Evolutionary conservation across 2,329 filamentous ascomycete species (phyloP).

Genomic region (Monosporascus sp.): DNA sequence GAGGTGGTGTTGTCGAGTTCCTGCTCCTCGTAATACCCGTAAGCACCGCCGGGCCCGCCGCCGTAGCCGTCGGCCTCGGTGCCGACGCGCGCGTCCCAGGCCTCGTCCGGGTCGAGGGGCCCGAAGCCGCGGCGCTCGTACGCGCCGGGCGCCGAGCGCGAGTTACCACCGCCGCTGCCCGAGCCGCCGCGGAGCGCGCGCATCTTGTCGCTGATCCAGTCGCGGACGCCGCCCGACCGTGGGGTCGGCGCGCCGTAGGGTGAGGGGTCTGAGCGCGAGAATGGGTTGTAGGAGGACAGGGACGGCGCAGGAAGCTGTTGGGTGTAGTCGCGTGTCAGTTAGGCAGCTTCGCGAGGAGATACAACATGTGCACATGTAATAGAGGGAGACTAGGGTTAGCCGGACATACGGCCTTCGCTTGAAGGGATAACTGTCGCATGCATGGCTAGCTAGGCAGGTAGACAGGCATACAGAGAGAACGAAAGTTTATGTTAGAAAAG

Average conservation of each 20-base stretch:
- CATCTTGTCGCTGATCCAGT: slow-evolving; percentile 68
- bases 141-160: slow-evolving; percentile 62
- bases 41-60: slow-evolving; percentile 39
- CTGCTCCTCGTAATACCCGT: slow-evolving; percentile 67
- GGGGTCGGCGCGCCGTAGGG: slow-evolving; percentile 48
- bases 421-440: neutral
- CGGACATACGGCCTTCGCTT: neutral
- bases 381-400: neutral
- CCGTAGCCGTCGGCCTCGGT: slow-evolving; percentile 61
- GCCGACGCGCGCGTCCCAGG: slow-evolving; percentile 78
- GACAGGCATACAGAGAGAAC: neutral
- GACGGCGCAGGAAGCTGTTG: slow-evolving; percentile 63
- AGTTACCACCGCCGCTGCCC: slow-evolving; percentile 52
- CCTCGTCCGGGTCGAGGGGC: slow-evolving; percentile 74
- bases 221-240: slow-evolving; percentile 58
- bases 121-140: slow-evolving; percentile 67
- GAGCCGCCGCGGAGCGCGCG: slow-evolving; percentile 51
- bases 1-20: slow-evolving; percentile 52
- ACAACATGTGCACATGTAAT: neutral
- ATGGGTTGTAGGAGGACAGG: slow-evolving; percentile 66
- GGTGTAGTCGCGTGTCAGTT: slow-evolving; percentile 1
- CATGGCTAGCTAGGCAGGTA: neutral
- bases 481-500: neutral
- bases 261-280: slow-evolving; percentile 45
- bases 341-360: neutral